Evolutionary conservation across 257 asterid species (phyloP), one percentile per base, ranked within the genome.

Genomic region (Cinchona pubescens): DNA sequence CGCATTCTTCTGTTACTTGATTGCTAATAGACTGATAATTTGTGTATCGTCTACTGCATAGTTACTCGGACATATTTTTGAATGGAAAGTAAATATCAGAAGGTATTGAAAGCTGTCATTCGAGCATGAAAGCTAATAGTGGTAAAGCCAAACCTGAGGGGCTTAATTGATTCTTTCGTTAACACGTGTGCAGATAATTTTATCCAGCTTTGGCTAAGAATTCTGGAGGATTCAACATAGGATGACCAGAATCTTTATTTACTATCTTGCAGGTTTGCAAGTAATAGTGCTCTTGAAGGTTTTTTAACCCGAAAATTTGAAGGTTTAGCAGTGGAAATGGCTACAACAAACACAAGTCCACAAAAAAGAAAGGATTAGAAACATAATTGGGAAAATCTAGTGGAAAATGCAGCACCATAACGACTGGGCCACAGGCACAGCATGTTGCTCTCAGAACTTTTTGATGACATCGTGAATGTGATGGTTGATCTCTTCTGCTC

Each of bases 391-490:
- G 45, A 13, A 53, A 9, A 61, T 37, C 34, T 55, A 18, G 35
- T 3, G 27, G 29, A 16, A 76, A 58, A 34, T 15, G 5, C 62
- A 23, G 62, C 32, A 7, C 2, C 15, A 3, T 1, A 1, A 56
- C 2, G 59, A 11, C 6, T 51, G 61, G n/a, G 62, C 62, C 1
- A n/a, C 30, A n/a, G n/a, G n/a, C 63, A n/a, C 7, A 6, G 19
- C 16, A 4, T 49, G 19, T 18, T 45, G 30, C 61, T 23, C 6
- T 71, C 71, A 83, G 77, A 90, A 88, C 64, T 87, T 82, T 12
- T 48, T 68, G 70, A 94, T 78, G 66, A 92, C 92, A 11, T 82
- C 84, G 48, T 84, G 89, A 30, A 94, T 86, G 45, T 73, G 80
- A n/a, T 78, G 60, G 68, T 78, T 92, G 25, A 89, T 61, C 71